Base-by-base conservation (phyloP, 1,284 basidiomycete species). In the Gomphus sp. region DNA sequence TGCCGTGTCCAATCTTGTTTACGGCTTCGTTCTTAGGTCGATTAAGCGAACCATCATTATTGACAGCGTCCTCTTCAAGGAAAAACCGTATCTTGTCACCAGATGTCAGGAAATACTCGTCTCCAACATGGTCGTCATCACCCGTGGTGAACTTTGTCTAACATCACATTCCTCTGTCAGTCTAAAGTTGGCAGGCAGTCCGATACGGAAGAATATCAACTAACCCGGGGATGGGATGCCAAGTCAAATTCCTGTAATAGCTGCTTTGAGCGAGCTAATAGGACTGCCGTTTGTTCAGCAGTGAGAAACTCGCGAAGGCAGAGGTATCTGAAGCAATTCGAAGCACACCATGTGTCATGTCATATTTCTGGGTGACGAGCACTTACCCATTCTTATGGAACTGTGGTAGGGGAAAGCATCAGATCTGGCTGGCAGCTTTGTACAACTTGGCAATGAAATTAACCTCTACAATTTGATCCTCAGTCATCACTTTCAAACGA, bases 21-120 rank as follows among this genome's bases (percentile, higher is more conserved):
- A 91, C 87, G 6, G 87, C 81, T 64, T 78, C 83, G 55, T 87
- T 76, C 69, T 95, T 94, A 44, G 88, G 85, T 54, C 89, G 79
- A 9, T 81, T 85, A 47, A 96, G 78, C 62, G 82, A 82, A 25
- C 84, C 85, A 44, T 78, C 67, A 43, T 72, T 67, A 66, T 81
- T 78, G 8, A 92, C 74, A 0, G 91, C 91, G 58, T 86, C 91
- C 66, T 88, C 84, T 67, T 96, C 93, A 44, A 95, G 74, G 69
- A 96, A 96, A 71, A 85, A 94, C 2, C 89, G 82, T 72, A 94
- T 91, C 78, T 97, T 96, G 71, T 98, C 92, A 1, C 92, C 92
- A 1, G 90, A 93, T 12, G 77, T 81, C 58, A 98, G 75, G 68
- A 99, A 99, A 71, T 98, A 98, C 31, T 91, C 84, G 68, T 98